phyloP scores from a whole-genome alignment of 2,329 filamentous ascomycete genomes.

The Curvularia sp. region DNA sequence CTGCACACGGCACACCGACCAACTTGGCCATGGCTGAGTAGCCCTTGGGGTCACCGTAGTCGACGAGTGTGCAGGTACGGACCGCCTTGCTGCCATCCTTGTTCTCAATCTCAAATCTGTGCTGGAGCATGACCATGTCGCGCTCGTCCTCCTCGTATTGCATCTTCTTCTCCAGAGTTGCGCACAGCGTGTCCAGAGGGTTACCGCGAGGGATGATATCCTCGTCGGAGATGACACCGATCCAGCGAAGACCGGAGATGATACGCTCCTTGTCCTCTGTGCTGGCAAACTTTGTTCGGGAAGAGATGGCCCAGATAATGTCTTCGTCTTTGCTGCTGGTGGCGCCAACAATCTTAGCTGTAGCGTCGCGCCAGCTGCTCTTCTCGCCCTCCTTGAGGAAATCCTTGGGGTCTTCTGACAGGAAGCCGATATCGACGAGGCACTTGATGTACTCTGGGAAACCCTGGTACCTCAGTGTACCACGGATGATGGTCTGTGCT shows the following conservation, averaged over 20 bases:
- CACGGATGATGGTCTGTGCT: slow-evolving; percentile 83
- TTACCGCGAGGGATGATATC: slow-evolving; percentile 76
- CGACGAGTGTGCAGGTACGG: slow-evolving; percentile 78
- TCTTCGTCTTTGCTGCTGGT: slow-evolving; percentile 71
- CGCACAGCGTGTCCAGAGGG: slow-evolving; percentile 89
- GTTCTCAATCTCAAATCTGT: slow-evolving; percentile 84
- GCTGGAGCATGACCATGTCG: slow-evolving; percentile 80
- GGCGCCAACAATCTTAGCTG: slow-evolving; percentile 76
- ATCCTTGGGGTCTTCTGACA: slow-evolving; percentile 72
- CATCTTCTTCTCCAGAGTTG: slow-evolving; percentile 90
- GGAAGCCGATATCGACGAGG: slow-evolving; percentile 89
- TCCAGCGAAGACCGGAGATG: slow-evolving; percentile 75
- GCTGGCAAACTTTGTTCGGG: slow-evolving; percentile 75
- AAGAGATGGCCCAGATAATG: slow-evolving; percentile 73
- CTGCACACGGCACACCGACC: slow-evolving; percentile 77
- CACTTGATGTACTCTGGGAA: slow-evolving; percentile 91
- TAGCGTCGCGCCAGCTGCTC: slow-evolving; percentile 84
- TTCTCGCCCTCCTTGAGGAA: slow-evolving; percentile 67
- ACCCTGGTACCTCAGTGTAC: slow-evolving; percentile 84
- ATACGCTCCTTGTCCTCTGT: slow-evolving; percentile 74
- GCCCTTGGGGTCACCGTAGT: slow-evolving; percentile 80
- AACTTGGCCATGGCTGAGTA: slow-evolving; percentile 86
- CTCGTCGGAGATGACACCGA: slow-evolving; percentile 72
- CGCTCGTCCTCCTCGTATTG: slow-evolving; percentile 82
- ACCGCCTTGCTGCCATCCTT: slow-evolving; percentile 80